Conservation (phyloP, 139 green algal genomes). For the Dunaliella primolecta region DNA sequence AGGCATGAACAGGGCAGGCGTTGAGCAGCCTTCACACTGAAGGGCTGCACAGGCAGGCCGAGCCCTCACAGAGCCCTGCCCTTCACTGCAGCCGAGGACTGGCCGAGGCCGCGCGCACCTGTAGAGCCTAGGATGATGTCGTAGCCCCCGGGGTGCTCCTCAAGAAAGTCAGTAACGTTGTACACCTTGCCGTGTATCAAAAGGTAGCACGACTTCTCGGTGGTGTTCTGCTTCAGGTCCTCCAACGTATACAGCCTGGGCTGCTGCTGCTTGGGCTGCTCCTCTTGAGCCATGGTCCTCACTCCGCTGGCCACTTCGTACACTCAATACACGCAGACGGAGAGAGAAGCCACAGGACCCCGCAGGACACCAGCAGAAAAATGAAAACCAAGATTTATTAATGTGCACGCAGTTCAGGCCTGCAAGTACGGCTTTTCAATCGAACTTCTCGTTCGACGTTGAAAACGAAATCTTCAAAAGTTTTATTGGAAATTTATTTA, state of each 20-base stretch:
- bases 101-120: no score
- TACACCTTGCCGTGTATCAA: conserved; percentile 83
- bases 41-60: no score
- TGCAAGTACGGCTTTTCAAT: no score
- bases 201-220: conserved; percentile 80
- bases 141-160: conserved; percentile 83
- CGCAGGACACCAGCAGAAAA: no score
- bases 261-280: not conserved
- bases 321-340: not conserved
- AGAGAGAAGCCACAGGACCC: not conserved
- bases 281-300: not conserved
- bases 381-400: not conserved
- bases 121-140: conserved; percentile 69
- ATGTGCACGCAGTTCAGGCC: no score
- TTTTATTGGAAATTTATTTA: no score
- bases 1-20: no score
- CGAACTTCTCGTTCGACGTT: no score
- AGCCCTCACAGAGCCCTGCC: no score
- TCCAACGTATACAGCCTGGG: conserved; percentile 38
- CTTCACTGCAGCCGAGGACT: no score
- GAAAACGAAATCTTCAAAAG: no score
- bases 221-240: conserved; percentile 67
- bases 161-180: conserved; percentile 83
- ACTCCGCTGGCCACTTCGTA: not conserved
- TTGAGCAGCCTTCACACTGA: no score